Conservation (phyloP, 2,329 filamentous ascomycete species). For the Podosphaera xanthii region DNA sequence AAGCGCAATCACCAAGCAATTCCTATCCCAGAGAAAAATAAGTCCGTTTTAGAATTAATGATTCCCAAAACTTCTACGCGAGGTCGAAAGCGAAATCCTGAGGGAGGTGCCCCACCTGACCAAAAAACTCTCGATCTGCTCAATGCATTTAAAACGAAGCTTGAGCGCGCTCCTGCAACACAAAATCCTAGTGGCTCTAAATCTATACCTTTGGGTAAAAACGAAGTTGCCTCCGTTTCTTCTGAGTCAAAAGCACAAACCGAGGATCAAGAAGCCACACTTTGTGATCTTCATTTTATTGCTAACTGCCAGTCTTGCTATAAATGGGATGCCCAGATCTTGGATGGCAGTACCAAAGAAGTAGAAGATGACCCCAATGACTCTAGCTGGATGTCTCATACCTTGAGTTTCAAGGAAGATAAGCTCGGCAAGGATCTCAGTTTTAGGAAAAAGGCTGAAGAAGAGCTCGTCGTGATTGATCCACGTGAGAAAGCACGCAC, state of each 20-base stretch:
- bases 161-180: constrained; percentile 29
- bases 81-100: constrained; percentile 45
- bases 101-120: constrained; percentile 31
- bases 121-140: constrained; percentile 46
- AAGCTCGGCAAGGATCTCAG: constrained; percentile 73
- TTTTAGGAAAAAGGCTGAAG: constrained; percentile 77
- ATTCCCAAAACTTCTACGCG: constrained; percentile 48
- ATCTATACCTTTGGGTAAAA: neutral
- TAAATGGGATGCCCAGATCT: constrained; percentile 40
- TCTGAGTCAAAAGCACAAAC: constrained; percentile 6
- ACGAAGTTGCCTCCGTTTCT: neutral
- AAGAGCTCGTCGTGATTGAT: constrained; percentile 83
- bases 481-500: constrained; percentile 61
- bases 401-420: constrained; percentile 70
- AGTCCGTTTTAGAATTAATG: constrained; percentile 48
- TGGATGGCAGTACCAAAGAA: constrained; percentile 20
- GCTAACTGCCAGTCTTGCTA: constrained; percentile 82
- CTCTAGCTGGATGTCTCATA: constrained; percentile 67
- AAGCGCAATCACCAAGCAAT: constrained; percentile 34
- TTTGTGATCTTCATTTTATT: constrained; percentile 92
- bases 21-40: constrained; percentile 32
- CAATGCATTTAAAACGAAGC: constrained; percentile 55
- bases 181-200: neutral
- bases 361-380: constrained; percentile 34
- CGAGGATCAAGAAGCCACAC: constrained; percentile 44